Evolutionary conservation across 371 early-diverging fungal genomes (phyloP).

Genomic region (Mortierella sp.): DNA sequence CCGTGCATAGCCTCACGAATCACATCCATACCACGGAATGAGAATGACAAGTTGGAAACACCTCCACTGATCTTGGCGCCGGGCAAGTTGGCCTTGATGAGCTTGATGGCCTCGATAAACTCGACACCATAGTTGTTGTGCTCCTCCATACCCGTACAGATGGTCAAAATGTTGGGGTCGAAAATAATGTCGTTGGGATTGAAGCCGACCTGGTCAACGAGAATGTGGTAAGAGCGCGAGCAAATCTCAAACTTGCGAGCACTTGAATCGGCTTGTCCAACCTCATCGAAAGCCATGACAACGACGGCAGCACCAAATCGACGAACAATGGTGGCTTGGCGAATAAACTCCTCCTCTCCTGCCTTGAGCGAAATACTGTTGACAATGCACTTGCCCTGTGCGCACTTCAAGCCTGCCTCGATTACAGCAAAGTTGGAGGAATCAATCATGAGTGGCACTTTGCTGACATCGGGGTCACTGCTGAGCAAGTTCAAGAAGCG

Average conservation of each 20-base stretch:
- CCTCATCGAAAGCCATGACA: slow-evolving; percentile 97
- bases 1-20: slow-evolving; percentile 96
- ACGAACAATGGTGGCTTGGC: slow-evolving; percentile 87
- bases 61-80: slow-evolving; percentile 94
- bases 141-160: slow-evolving; percentile 96
- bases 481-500: slow-evolving; percentile 91
- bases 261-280: slow-evolving; percentile 89
- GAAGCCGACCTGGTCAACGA: slow-evolving; percentile 88
- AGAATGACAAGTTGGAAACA: slow-evolving; percentile 95
- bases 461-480: slow-evolving; percentile 95
- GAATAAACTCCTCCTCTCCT: slow-evolving; percentile 92
- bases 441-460: slow-evolving; percentile 92
- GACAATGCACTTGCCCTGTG: slow-evolving; percentile 96
- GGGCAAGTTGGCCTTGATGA: slow-evolving; percentile 84
- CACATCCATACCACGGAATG: slow-evolving; percentile 94
- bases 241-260: slow-evolving; percentile 92
- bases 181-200: slow-evolving; percentile 94
- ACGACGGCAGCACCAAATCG: slow-evolving; percentile 96
- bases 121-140: slow-evolving; percentile 96
- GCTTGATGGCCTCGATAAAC: slow-evolving; percentile 83
- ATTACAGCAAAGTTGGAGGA: slow-evolving; percentile 98
- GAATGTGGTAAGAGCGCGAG: slow-evolving; percentile 88
- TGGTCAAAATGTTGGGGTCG: slow-evolving; percentile 95
- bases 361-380: slow-evolving; percentile 96
- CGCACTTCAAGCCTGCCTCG: slow-evolving; percentile 93